Evolutionary conservation across 352 stramenopile genomes (phyloP).

Genomic region (Pythium periplocum): DNA sequence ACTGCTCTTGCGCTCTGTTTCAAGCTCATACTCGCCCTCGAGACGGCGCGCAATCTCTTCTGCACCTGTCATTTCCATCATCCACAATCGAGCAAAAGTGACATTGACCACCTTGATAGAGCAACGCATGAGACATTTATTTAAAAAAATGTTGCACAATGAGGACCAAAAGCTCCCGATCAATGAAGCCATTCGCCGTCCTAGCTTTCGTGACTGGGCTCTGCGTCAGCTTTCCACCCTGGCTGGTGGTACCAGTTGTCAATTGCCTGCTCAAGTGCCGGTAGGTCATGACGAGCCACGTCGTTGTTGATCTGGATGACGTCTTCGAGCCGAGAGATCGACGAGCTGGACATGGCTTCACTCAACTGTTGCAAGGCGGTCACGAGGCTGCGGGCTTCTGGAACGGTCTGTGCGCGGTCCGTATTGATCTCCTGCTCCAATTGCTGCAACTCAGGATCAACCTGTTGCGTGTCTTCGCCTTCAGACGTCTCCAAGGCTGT

Average conservation of each 20-base stretch:
- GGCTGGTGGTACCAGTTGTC: slow-evolving; percentile 32
- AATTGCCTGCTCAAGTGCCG: slow-evolving; percentile 17
- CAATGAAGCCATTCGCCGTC: background rate
- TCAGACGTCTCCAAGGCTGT: slow-evolving; percentile 3
- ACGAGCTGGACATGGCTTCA: slow-evolving; percentile 11
- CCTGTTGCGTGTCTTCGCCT: background rate
- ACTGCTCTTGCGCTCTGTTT: slow-evolving; percentile 24
- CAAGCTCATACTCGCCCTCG: slow-evolving; percentile 26
- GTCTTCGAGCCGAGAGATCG: slow-evolving; percentile 22
- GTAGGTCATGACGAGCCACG: slow-evolving; percentile 13
- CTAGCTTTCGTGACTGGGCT: background rate
- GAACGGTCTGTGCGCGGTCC: slow-evolving; percentile 14
- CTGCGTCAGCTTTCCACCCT: slow-evolving; percentile 18
- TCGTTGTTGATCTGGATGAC: slow-evolving; percentile 21
- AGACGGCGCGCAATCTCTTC: slow-evolving; percentile 18
- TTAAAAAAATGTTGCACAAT: too few relatives aligned
- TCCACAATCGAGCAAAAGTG: too few relatives aligned
- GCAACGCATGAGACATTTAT: too few relatives aligned
- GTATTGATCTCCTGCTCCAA: slow-evolving; percentile 19
- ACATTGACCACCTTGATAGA: too few relatives aligned
- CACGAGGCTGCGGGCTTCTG: slow-evolving; percentile 8
- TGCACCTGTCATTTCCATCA: background rate
- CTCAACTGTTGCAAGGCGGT: slow-evolving; percentile 7
- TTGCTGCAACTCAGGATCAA: slow-evolving; percentile 3
- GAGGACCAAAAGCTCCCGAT: background rate